Evolutionary conservation across 768 basidiomycete genomes (phyloP).

Genomic region (Gyrodon lividus): DNA sequence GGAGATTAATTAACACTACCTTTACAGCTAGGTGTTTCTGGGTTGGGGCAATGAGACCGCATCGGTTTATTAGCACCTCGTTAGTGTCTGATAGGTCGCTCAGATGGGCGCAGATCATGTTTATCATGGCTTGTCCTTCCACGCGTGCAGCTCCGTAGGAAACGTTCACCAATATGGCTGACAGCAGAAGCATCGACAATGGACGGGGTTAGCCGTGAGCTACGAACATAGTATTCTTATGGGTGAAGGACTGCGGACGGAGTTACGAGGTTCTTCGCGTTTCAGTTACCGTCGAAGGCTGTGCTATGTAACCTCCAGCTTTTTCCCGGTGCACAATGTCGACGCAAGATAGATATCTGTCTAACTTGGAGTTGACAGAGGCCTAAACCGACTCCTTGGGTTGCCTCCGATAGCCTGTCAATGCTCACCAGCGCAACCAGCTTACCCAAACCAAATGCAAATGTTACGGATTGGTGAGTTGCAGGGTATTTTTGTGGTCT

Average conservation of each 20-base stretch:
- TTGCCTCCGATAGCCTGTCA: slow-evolving; percentile 39
- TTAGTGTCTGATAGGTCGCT: slow-evolving; percentile 14
- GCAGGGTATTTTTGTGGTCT: neutral
- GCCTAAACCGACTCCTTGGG: slow-evolving; percentile 48
- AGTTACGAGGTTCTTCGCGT: neutral
- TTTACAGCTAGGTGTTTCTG: slow-evolving; percentile 14
- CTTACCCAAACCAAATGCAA: slow-evolving; percentile 38
- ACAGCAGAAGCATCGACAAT: neutral
- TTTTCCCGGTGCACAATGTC: neutral
- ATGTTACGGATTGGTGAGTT: neutral
- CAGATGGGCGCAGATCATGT: slow-evolving; percentile 22
- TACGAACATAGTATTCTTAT: slow-evolving; percentile 12
- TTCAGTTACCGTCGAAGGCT: neutral
- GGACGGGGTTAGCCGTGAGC: slow-evolving; percentile 2
- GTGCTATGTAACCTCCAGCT: neutral
- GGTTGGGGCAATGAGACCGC: slow-evolving; percentile 10
- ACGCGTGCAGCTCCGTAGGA: slow-evolving; percentile 31
- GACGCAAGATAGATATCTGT: neutral
- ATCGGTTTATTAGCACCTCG: neutral
- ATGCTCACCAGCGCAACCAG: slow-evolving; percentile 47
- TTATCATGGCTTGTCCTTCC: slow-evolving; percentile 30
- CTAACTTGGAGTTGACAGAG: slow-evolving; percentile 35
- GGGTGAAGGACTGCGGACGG: neutral
- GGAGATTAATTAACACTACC: neutral
- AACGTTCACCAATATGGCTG: slow-evolving; percentile 3